Evolutionary conservation across 306 rosid genomes (phyloP).

Genomic region (Mimosa bimucronata): DNA sequence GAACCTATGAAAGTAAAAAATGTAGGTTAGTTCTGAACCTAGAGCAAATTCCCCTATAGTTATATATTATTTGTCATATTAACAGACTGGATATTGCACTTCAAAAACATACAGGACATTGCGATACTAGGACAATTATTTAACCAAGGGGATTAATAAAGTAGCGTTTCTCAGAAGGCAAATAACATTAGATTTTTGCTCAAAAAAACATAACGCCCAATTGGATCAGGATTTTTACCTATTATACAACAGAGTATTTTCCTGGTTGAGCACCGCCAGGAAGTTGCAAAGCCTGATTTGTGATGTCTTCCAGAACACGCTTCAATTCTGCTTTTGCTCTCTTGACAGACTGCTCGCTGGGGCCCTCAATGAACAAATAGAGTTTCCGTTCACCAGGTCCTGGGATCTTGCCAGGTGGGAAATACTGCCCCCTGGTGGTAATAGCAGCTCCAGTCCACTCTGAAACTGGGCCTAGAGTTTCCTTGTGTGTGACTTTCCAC

Average conservation of each 20-base stretch:
- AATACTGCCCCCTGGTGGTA: constrained; percentile 93
- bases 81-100: not conserved
- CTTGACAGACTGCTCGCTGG: constrained; percentile 88
- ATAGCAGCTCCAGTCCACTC: constrained; percentile 99
- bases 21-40: not conserved
- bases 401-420: constrained; percentile 76
- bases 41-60: constrained; percentile 13
- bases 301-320: constrained; percentile 87
- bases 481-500: constrained; percentile 98
- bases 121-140: not conserved
- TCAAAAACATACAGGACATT: not conserved
- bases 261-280: constrained; percentile 94
- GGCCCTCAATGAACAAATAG: constrained; percentile 92
- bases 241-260: constrained; percentile 82
- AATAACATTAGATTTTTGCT: too few relatives aligned
- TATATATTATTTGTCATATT: not conserved
- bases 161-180: not conserved
- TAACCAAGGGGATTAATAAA: not conserved
- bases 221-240: constrained; percentile 53
- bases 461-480: constrained; percentile 87
- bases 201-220: constrained; percentile 29
- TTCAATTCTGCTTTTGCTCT: constrained; percentile 87
- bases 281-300: constrained; percentile 84
- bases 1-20: not conserved
- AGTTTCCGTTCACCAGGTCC: constrained; percentile 96